Conservation (phyloP, 2,329 filamentous ascomycete genomes). For the Colletotrichum orchidophilum region DNA sequence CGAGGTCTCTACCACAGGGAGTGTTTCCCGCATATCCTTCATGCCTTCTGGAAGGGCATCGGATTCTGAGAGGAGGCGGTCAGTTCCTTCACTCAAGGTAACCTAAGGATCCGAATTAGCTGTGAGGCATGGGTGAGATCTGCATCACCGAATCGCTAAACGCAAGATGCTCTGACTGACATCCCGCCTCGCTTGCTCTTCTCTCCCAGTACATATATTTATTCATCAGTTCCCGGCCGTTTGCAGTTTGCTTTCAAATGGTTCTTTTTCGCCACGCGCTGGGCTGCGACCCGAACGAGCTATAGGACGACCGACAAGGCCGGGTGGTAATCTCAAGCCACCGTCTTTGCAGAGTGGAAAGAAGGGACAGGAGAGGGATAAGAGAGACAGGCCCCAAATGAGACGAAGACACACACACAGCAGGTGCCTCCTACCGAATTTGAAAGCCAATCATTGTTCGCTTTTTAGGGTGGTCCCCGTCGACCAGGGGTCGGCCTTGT, state of each 20-base stretch:
- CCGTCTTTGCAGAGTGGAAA: conserved; percentile 9
- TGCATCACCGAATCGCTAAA: not conserved
- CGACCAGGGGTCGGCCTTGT: conserved; percentile 27
- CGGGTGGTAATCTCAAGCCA: not conserved
- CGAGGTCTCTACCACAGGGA: not conserved
- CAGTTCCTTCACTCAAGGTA: not conserved
- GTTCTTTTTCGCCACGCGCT: not conserved
- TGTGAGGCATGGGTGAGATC: not conserved
- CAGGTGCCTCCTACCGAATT: conserved; percentile 22
- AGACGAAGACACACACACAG: conserved; percentile 20
- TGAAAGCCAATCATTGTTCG: conserved; percentile 22
- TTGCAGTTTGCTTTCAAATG: conserved; percentile 15
- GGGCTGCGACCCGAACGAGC: conserved; percentile 4
- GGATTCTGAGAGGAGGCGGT: not conserved
- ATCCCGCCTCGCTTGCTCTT: not conserved
- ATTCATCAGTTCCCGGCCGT: not conserved
- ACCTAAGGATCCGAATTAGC: not conserved
- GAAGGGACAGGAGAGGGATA: not conserved
- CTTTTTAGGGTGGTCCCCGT: conserved; percentile 2
- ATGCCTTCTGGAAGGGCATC: conserved; percentile 16
- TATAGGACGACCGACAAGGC: conserved; percentile 6
- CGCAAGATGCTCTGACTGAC: not conserved
- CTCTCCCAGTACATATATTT: not conserved
- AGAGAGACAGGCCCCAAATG: conserved; percentile 15
- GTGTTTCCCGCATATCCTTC: not conserved